Percentiles rank a stretch among this genome's conserved stretches.
Conservation (phyloP, 352 stramenopile species). For the Phytophthora rubi region DNA sequence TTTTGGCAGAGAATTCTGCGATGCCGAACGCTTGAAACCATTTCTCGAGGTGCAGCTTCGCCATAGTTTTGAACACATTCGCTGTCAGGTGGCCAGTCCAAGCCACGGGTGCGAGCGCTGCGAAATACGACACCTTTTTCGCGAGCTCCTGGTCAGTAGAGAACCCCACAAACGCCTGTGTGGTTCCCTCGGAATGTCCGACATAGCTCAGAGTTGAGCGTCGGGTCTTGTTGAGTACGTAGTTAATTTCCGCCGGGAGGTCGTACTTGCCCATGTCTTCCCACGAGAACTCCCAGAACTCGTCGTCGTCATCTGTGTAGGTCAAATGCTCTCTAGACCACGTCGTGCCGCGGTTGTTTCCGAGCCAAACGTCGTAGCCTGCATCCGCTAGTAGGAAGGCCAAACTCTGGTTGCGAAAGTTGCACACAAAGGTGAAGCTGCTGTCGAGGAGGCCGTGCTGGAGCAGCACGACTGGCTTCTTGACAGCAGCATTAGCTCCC, state of each 20-base stretch:
- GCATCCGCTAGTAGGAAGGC: slow-evolving; percentile 57
- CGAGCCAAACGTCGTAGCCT: slow-evolving; percentile 64
- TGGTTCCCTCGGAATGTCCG: slow-evolving; percentile 58
- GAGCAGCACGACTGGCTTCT: slow-evolving; percentile 54
- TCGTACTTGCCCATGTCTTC: slow-evolving; percentile 63
- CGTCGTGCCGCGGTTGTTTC: slow-evolving; percentile 63
- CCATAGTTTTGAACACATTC: slow-evolving; percentile 43
- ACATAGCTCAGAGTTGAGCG: slow-evolving; percentile 49
- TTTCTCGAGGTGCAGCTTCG: slow-evolving; percentile 43
- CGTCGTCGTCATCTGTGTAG: slow-evolving; percentile 39
- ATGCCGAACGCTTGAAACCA: slow-evolving; percentile 44
- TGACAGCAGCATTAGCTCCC: slow-evolving; percentile 5
- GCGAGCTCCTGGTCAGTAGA: slow-evolving; percentile 53
- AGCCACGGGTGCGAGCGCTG: slow-evolving; percentile 48
- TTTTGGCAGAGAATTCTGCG: slow-evolving; percentile 44
- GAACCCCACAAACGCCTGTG: slow-evolving; percentile 57
- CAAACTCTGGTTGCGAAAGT: slow-evolving; percentile 60
- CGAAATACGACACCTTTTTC: slow-evolving; percentile 59
- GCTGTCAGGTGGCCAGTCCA: slow-evolving; percentile 42
- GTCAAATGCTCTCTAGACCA: slow-evolving; percentile 58
- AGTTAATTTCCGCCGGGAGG: slow-evolving; percentile 56
- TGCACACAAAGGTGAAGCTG: slow-evolving; percentile 57
- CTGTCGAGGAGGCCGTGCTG: slow-evolving; percentile 61
- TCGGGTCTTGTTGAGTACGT: slow-evolving; percentile 38
- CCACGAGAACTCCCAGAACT: slow-evolving; percentile 65